phyloP scores from a whole-genome alignment of 2,329 filamentous ascomycete species.

The Xylaria polymorpha region DNA sequence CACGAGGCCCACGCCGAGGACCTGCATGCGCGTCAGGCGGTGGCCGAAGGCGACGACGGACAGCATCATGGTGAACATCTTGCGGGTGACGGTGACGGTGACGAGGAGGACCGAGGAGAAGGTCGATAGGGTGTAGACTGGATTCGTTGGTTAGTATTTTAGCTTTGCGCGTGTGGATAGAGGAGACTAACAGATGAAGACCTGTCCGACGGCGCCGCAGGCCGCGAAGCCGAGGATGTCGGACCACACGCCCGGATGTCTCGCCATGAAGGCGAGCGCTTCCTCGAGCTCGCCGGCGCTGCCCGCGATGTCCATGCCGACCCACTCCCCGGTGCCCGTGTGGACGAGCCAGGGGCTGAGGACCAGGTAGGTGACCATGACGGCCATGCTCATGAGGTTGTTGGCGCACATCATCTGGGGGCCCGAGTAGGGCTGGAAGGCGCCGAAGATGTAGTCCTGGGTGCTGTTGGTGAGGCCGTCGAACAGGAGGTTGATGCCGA shows the following conservation, averaged over 20 bases:
- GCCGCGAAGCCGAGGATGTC: constrained; percentile 91
- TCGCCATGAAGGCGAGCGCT: constrained; percentile 83
- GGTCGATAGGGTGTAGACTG: constrained; percentile 88
- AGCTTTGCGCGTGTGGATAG: neutral
- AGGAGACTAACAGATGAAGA: constrained; percentile 82
- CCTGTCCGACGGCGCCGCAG: constrained; percentile 91
- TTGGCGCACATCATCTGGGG: constrained; percentile 99
- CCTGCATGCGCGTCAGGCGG: constrained; percentile 86
- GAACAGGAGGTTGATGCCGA: constrained; percentile 91
- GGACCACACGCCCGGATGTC: constrained; percentile 83
- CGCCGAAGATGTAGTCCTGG: constrained; percentile 91
- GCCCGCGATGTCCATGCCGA: constrained; percentile 73
- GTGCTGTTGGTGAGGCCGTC: constrained; percentile 97
- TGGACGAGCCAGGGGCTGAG: constrained; percentile 82
- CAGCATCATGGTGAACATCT: constrained; percentile 99
- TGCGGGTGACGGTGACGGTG: constrained; percentile 95
- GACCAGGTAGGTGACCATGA: constrained; percentile 82
- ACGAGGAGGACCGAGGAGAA: constrained; percentile 94
- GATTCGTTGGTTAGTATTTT: constrained; percentile 9
- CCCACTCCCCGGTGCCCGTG: constrained; percentile 71
- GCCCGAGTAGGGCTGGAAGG: constrained; percentile 83
- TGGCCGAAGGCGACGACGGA: constrained; percentile 97
- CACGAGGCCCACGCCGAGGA: constrained; percentile 90
- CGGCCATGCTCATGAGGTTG: constrained; percentile 84
- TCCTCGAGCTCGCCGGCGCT: constrained; percentile 79